Evolutionary conservation across 768 basidiomycete genomes (phyloP), one percentile per base, ranked within the genome.

Genomic region (Rhodotorula toruloides): DNA sequence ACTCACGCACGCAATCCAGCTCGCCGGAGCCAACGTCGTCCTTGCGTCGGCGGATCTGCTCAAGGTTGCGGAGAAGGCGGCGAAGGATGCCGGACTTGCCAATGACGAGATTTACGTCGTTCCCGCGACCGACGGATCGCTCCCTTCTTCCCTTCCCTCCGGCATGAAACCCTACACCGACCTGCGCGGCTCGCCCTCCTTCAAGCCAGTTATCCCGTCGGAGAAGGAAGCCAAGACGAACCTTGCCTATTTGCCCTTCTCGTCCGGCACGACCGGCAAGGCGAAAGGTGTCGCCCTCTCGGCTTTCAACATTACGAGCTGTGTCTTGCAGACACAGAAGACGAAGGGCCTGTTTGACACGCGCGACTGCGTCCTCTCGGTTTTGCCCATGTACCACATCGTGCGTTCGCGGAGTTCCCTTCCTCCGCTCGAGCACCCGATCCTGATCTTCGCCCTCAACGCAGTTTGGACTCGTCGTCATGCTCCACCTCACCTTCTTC

Each of bases 251-350:
- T 42, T 71, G 22, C 65, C 65, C 1, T 71, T 61, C 54, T 80
- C 78, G 12, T 79, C 78, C 74, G 88, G 88, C 8, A 90, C 88
- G 2, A 90, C 88, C 0, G 87, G 87, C 7, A 85, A 84, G 69
- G 85, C 87, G 4, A 91, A 90, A 76, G 89, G 83, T 14, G 82
- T 84, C 36, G 79, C 81, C 68, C 77, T 78, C 36, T 61, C 65
- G 11, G 59, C 57, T 29, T 52, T n/a, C 54, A 72, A 72, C 59
- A 50, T 64, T 32, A 72, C 65, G 12, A 31, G 46, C 2, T 58
- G 56, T 49, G 46, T 58, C 2, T 55, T 61, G 27, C 68, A 70
- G 34, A 49, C 58, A 25, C 27, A 36, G 16, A 14, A 80, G 42
- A 58, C 47, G 9, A 42, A 50, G 7, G 70, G 52, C 25, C 37